These are phyloP conservation scores for Trypanosoma grayi DNA, from an alignment of 208 protist species.

Conservation along the genomic window DNA sequence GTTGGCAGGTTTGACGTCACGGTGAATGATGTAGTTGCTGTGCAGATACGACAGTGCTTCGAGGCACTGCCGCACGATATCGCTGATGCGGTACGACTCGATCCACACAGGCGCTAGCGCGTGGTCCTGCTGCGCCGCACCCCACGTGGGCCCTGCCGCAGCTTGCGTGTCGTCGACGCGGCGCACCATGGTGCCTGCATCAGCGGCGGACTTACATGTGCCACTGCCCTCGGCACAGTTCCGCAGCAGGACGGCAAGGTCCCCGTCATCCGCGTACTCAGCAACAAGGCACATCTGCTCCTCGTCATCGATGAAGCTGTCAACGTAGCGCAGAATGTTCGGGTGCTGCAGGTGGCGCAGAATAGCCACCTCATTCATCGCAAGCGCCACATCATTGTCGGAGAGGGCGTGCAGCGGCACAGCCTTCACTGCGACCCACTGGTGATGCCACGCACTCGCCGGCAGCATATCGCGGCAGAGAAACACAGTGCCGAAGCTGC, in stretches of 20 bases:
- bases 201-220: too few relatives aligned
- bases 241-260: constrained; percentile 41
- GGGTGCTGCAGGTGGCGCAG: constrained; percentile 67
- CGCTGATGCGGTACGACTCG: constrained; percentile 66
- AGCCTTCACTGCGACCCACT: constrained; percentile 74
- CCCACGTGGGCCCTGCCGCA: too few relatives aligned
- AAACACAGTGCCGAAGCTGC: constrained; percentile 77
- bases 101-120: constrained; percentile 27
- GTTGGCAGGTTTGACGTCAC: constrained; percentile 93
- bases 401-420: constrained; percentile 46
- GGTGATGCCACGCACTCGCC: constrained; percentile 13
- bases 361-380: constrained; percentile 80
- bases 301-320: constrained; percentile 77
- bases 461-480: constrained; percentile 54
- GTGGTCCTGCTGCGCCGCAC: too few relatives aligned
- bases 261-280: constrained; percentile 85
- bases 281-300: constrained; percentile 78
- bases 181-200: too few relatives aligned
- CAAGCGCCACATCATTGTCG: constrained; percentile 58
- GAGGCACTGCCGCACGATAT: constrained; percentile 77
- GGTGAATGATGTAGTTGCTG: constrained; percentile 77
- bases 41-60: constrained; percentile 86
- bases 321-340: constrained; percentile 83
- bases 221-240: neutral
- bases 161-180: too few relatives aligned